A percentile compares a stretch with the other conserved stretches of the same genome.
Conservation (phyloP, 1,284 basidiomycete genomes). For the Papiliotrema terrestris region DNA sequence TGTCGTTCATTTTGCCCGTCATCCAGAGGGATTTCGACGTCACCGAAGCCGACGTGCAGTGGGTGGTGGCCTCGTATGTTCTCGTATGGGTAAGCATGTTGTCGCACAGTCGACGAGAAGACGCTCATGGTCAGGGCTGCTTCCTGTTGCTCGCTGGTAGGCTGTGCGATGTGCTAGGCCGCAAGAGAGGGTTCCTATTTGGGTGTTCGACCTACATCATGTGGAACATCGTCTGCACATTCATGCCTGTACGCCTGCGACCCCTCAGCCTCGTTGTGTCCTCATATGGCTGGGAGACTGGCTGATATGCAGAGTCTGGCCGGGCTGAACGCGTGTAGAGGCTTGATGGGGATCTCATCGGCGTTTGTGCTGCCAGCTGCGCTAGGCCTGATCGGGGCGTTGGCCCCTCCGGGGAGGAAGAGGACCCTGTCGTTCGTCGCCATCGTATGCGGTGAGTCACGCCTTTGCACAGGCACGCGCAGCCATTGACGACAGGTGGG, state of each 20-base stretch:
- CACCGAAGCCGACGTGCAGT: constrained; percentile 4
- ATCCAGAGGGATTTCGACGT: too few relatives aligned
- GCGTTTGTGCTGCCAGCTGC: constrained; percentile 7
- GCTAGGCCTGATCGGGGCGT: constrained; percentile 5
- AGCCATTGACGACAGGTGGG: constrained; percentile 1
- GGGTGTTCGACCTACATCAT: constrained; percentile 1
- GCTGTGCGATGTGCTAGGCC: constrained; percentile 11
- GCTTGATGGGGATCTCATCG: constrained; percentile 2
- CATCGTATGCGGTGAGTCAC: constrained; percentile 7
- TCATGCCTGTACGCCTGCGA: constrained; percentile 12
- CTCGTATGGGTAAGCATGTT: constrained; percentile 2
- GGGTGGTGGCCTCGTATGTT: constrained; percentile 2
- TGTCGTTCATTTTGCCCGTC: too few relatives aligned
- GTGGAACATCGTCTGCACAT: constrained; percentile 2
- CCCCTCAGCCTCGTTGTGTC: too few relatives aligned
- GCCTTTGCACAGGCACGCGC: too few relatives aligned
- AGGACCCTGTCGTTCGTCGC: constrained; percentile 6
- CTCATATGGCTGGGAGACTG: too few relatives aligned
- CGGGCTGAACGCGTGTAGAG: constrained; percentile 1
- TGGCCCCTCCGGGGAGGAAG: constrained; percentile 4
- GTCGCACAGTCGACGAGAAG: not conserved
- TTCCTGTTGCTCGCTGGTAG: constrained; percentile 11
- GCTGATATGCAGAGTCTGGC: too few relatives aligned
- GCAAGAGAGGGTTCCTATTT: constrained; percentile 1
- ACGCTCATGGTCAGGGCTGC: constrained; percentile 6